Evolutionary conservation across 495 filamentous ascomycete species (phyloP), one percentile per base, ranked within the genome.

Genomic region (Penicillium herquei): DNA sequence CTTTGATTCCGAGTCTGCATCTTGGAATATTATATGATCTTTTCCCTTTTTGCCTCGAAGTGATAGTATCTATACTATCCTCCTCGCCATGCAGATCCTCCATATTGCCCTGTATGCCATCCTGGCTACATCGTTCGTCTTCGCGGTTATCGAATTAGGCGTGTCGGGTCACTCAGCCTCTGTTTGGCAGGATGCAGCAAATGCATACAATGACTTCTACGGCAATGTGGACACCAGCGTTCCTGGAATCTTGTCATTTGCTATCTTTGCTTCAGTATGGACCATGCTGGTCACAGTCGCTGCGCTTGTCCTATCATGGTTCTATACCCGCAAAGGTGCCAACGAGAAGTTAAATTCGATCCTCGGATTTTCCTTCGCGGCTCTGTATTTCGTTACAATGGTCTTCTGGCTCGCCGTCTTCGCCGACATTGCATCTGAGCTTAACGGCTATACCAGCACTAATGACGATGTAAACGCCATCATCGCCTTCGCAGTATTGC

Each of bases 351-450:
- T 67, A 31, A 72, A 70, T 50, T 55, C 30, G 1, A 55, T 57
- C 31, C 55, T 70, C 14, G 63, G 63, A 10, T 45, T 65, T 9
- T 37, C 8, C 3, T 56, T 67, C 16, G 46, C 62, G 16, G 48
- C 59, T 3, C n/a, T 62, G 14, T 69, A 67, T 51, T 67, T 67
- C 42, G 30, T 72, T 32, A 72, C 63, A 7, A 65, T 61, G 57
- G 63, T 70, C 14, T 72, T 72, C 39, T 72, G 69, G 69, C 48
- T 72, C 52, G 69, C 67, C 10, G 42, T 55, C 32, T 72, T 72
- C 44, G 69, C 69, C 33, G 68, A 72, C 51, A 52, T 72, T 16
- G 67, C 53, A 10, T 52, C 42, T 17, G 3, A 52, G 1, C 53
- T 69, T 7, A 49, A 39, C 17, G 61, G 57, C 2, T 14, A 3